Base-by-base conservation (phyloP, 1,284 basidiomycete species). In the Puccinia hordei region DNA sequence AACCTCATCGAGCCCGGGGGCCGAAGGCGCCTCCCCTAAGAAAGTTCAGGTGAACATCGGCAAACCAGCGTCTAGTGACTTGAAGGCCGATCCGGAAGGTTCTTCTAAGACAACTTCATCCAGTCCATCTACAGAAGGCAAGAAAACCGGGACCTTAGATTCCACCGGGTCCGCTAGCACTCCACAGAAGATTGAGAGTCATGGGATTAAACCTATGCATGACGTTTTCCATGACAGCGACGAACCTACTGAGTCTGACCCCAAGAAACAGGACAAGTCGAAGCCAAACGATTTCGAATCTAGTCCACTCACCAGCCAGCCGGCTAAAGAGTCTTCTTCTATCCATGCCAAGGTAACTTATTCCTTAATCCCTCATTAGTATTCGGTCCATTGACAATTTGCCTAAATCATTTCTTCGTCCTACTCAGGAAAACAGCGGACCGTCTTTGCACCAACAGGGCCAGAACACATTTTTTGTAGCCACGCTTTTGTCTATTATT, bases 1-100 rank as follows among this genome's bases (percentile, higher is more conserved):
- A 15, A 46, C 38, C 12, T 44, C 63, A 0, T 44, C 63, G 1
- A 66, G 1, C 22, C 10, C 63, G n/a, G 63, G 38, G 63, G 27
- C 59, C 33, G 63, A 66, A 3, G 63, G n/a, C 1, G 38, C 22
- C 4, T 44, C 63, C 6, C 38, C 63, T 35, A 66, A 66, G 63
- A 66, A 66, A 19, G 22, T 66, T 10, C 63, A 66, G 44, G 63
- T 66, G 38, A 66, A 66, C 38, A 66, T 66, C n/a, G 63, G 63
- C 22, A 66, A 66, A 66, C 38, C 63, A 46, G 63, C 63, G 3
- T 9, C 61, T 35, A 30, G 33, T 63, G 61, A 61, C 51, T 53
- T 53, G 27, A 33, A 35, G 57, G 9, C 57, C n/a, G 30, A 66
- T 22, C 9, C 38, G 63, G 63, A 66, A 22, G 44, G 15, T 22